Evolutionary conservation across 768 basidiomycete genomes (phyloP), one percentile per base, ranked within the genome.

Genomic region (Pisolithus marmoratus): DNA sequence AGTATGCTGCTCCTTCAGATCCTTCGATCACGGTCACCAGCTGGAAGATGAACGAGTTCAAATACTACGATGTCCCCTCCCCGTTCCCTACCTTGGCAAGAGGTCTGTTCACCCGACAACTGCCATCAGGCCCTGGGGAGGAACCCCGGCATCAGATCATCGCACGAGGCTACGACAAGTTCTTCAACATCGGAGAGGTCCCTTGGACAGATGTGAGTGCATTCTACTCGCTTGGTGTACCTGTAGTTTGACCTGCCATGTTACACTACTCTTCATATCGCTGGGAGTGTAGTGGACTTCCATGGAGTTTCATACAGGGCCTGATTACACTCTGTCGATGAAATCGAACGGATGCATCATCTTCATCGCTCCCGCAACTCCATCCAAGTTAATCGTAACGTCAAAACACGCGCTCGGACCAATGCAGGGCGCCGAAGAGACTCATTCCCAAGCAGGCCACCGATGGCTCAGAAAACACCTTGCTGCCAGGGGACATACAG

Each of bases 41-140:
- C 70, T 97, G 95, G 95, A 95, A 93, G 74, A 93, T 98, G 92
- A 89, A 91, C 68, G 96, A 98, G 67, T 91, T 84, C 76, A 92
- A 92, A 65, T 97, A 95, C 70, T 87, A 90, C 54, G 83, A 88
- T 46, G 76, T 91, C 2, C 92, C 92, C 0, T 88, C 85, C 9
- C 92, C 92, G 0, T 96, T 97, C 63, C 95, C 95, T 2, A 96
- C 94, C 0, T 80, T 96, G n/a, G 96, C 94, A 0, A 74, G 96
- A 24, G 96, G 96, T 0, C 64, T 99, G 23, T 98, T 97, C 66
- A 87, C 90, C 0, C 67, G 72, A 11, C 78, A 87, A 31, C 50
- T 77, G 14, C 52, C 65, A 7, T 63, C 72, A 15, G 57, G 65
- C 48, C 55, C 52, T 1, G 53, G 65, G 40, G 66, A 62, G 37